These are phyloP conservation scores for Trichosporon sp. DNA, from an alignment of 1,284 basidiomycete genomes.

Conservation along the genomic window DNA sequence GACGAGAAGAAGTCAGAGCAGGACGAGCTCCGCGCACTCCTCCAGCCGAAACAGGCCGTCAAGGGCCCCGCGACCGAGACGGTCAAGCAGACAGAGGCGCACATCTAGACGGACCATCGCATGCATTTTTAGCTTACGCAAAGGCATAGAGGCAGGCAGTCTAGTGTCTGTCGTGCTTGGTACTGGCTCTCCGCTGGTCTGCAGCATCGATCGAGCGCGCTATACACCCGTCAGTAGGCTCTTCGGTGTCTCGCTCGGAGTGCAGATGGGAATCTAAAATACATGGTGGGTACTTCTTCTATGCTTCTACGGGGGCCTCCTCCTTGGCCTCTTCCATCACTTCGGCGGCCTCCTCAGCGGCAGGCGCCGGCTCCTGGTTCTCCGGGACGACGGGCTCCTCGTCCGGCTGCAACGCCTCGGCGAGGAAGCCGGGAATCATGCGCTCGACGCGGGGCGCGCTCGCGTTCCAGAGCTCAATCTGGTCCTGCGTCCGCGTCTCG, in stretches of 20 bases:
- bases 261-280: too few species aligned
- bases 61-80: not conserved
- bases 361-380: not conserved
- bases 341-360: not conserved
- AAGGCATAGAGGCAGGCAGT: too few species aligned
- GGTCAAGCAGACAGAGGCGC: not conserved
- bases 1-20: not conserved
- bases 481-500: slow-evolving; percentile 61
- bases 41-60: not conserved
- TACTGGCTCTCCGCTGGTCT: too few species aligned
- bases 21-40: not conserved
- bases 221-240: too few species aligned
- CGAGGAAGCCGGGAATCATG: slow-evolving; percentile 82
- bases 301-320: not conserved
- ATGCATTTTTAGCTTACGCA: too few species aligned
- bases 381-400: not conserved
- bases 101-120: not conserved
- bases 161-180: too few species aligned
- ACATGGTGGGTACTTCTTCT: not conserved
- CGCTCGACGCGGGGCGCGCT: slow-evolving; percentile 79
- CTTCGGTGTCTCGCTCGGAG: too few species aligned
- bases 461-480: slow-evolving; percentile 73
- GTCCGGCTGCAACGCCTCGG: slow-evolving; percentile 47
- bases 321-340: not conserved
- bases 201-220: too few species aligned